Evolutionary conservation across 129 eudicot genomes (phyloP), one percentile per base, ranked within the genome.

Genomic region (Artemisia annua): DNA sequence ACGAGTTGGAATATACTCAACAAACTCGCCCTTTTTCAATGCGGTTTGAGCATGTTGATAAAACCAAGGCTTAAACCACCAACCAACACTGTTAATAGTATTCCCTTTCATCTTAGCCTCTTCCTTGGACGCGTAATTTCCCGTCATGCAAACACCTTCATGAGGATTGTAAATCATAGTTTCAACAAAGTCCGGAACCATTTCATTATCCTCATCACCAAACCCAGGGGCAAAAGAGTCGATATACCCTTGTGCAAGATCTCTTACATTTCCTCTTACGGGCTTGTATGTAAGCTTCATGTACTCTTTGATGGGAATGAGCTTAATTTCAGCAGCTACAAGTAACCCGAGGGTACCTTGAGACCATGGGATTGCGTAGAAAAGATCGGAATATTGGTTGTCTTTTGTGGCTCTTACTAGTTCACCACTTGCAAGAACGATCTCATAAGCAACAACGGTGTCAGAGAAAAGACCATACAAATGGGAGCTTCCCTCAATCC

Each of bases 11-110:
- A 92, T 87, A 75, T 92, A 92, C 92, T 92, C 98, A 69, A 87
- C 96, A 85, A 92, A 89, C 83, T 92, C 95, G 3, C 98, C 98
- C 69, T 71, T 89, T 78, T 83, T 85, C 72, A 92, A 48, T 11
- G 96, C 95, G 1, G 87, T 89, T 67, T 89, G 86, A 4, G 96
- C 95, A 43, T 92, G 98, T 73, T 92, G 98, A 59, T 92, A 92
- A 61, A 89, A 92, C 98, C 98, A 92, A 9, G 96, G 87, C 55
- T 92, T 92, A 61, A 85, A 92, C 98, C 98, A 92, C 98, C 98
- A 89, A 64, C 95, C 88, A 11, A 80, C 83, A 63, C 83, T 84
- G 35, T 92, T 92, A 63, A 87, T 92, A 73, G 73, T 83, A 44
- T 89, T 92, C 16, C 95, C 96, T 83, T 87, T 92, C 98, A 49